phyloP scores from a whole-genome alignment of 352 stramenopile species.

The Phytophthora sansomeana region DNA sequence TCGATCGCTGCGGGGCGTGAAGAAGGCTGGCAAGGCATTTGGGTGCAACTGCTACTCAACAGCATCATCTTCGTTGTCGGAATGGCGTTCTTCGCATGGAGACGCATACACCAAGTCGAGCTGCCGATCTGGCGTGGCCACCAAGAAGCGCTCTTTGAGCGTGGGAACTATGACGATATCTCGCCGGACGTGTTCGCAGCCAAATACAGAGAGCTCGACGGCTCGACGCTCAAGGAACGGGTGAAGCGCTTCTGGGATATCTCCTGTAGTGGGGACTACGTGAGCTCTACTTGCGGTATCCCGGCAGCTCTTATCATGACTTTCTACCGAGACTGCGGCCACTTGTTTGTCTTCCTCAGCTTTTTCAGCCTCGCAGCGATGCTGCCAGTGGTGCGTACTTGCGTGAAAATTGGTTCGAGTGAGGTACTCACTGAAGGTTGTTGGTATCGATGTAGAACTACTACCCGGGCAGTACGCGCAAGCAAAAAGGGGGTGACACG shows the following conservation, averaged over 20 bases:
- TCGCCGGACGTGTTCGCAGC: slow-evolving; percentile 44
- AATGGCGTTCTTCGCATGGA: slow-evolving; percentile 71
- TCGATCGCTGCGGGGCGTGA: slow-evolving; percentile 50
- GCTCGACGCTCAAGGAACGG: slow-evolving; percentile 45
- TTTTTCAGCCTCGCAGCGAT: slow-evolving; percentile 77
- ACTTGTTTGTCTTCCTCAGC: slow-evolving; percentile 67
- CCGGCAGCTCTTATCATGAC: slow-evolving; percentile 70
- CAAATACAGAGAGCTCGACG: slow-evolving; percentile 61
- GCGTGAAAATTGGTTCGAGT: not conserved
- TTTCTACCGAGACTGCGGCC: slow-evolving; percentile 72
- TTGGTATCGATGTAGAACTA: slow-evolving; percentile 59
- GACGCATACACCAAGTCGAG: slow-evolving; percentile 56
- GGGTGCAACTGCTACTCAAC: slow-evolving; percentile 74
- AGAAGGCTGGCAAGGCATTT: slow-evolving; percentile 73
- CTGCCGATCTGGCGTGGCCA: slow-evolving; percentile 75
- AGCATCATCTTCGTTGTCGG: slow-evolving; percentile 57
- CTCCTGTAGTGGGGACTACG: slow-evolving; percentile 57
- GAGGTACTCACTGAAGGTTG: not conserved
- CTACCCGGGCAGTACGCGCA: slow-evolving; percentile 55
- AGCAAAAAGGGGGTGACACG: slow-evolving; percentile 44
- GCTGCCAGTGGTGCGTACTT: slow-evolving; percentile 69
- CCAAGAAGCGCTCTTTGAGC: slow-evolving; percentile 71
- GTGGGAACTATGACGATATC: slow-evolving; percentile 75
- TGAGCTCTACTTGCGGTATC: slow-evolving; percentile 73
- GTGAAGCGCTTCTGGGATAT: slow-evolving; percentile 58